Conservation (phyloP, 2,329 filamentous ascomycete genomes). For the Penicillium polonicum region DNA sequence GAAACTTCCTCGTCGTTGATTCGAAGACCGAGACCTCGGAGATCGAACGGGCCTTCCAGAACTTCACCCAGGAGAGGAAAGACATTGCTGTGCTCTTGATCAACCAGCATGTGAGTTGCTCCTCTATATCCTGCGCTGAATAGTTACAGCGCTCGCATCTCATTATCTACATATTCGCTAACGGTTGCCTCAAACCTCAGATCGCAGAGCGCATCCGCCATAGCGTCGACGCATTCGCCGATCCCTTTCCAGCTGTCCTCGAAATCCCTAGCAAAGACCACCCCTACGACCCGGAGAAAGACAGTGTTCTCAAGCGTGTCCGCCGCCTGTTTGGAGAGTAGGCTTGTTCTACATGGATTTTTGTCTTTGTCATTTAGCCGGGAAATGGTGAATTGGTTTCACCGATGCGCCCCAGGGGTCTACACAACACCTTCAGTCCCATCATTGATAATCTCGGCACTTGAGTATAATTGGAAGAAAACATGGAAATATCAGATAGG, state of each 20-base stretch:
- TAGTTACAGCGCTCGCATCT: not conserved
- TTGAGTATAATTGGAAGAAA: conserved; percentile 9
- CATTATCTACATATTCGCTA: not conserved
- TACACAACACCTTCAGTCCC: conserved; percentile 7
- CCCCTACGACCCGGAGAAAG: conserved; percentile 97
- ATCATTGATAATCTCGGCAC: conserved; percentile 4
- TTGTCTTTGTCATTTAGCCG: conserved; percentile 7
- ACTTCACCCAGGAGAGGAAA: conserved; percentile 84
- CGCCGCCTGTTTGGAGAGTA: conserved; percentile 66
- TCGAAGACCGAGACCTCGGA: conserved; percentile 82
- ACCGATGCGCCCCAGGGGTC: not conserved
- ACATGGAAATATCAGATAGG: conserved; percentile 19
- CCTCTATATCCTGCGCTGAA: not conserved
- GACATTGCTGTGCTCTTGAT: conserved; percentile 96
- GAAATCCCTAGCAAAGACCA: conserved; percentile 99
- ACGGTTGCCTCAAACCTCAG: conserved; percentile 47
- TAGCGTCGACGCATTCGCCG: conserved; percentile 85
- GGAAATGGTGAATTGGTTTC: conserved; percentile 2
- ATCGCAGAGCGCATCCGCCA: conserved; percentile 91
- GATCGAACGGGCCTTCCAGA: conserved; percentile 87
- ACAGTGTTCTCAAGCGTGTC: conserved; percentile 91
- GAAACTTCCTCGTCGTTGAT: conserved; percentile 98
- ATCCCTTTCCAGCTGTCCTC: conserved; percentile 91
- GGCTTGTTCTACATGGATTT: not conserved
- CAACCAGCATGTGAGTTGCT: conserved; percentile 80